Evolutionary conservation across 2,329 filamentous ascomycete genomes (phyloP).

Genomic region (Colletotrichum sp.): DNA sequence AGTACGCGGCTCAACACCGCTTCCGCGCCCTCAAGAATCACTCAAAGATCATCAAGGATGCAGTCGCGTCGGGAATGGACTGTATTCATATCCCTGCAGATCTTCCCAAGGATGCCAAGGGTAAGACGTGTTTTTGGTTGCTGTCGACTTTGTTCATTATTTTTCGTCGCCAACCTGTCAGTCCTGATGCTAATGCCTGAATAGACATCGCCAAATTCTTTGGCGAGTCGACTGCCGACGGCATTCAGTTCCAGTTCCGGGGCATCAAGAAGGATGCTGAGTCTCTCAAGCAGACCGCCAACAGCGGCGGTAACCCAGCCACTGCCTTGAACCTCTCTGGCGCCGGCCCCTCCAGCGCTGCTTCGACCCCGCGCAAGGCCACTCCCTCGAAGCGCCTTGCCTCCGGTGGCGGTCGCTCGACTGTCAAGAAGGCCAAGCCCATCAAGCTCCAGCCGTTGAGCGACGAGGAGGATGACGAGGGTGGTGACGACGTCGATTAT

Average conservation of each 20-base stretch:
- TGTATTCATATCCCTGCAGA: constrained; percentile 45
- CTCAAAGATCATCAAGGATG: constrained; percentile 40
- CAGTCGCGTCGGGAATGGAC: constrained; percentile 40
- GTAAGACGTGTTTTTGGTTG: constrained; percentile 33
- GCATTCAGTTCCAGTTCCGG: constrained; percentile 67
- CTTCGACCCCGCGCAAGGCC: constrained; percentile 30
- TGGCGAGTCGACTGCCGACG: constrained; percentile 61
- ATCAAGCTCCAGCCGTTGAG: constrained; percentile 29
- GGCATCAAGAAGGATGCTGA: constrained; percentile 59
- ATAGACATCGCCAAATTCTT: constrained; percentile 61
- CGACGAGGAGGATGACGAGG: constrained; percentile 25
- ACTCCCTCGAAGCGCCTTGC: constrained; percentile 20
- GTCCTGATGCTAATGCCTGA: not conserved
- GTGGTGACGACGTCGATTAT: constrained; percentile 31
- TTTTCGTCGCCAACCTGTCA: not conserved
- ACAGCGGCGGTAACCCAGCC: constrained; percentile 50
- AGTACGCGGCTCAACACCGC: constrained; percentile 54
- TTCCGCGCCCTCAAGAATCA: constrained; percentile 53
- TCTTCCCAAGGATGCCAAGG: constrained; percentile 43
- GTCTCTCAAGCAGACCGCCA: constrained; percentile 48
- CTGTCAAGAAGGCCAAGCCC: constrained; percentile 8
- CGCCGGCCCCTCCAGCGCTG: constrained; percentile 26
- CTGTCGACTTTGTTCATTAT: not conserved
- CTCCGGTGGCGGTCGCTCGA: constrained; percentile 13
- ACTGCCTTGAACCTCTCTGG: constrained; percentile 36